These are phyloP conservation scores for Acanthochlamys bracteata DNA, from an alignment of 106 monocot genomes.

Conservation along the genomic window DNA sequence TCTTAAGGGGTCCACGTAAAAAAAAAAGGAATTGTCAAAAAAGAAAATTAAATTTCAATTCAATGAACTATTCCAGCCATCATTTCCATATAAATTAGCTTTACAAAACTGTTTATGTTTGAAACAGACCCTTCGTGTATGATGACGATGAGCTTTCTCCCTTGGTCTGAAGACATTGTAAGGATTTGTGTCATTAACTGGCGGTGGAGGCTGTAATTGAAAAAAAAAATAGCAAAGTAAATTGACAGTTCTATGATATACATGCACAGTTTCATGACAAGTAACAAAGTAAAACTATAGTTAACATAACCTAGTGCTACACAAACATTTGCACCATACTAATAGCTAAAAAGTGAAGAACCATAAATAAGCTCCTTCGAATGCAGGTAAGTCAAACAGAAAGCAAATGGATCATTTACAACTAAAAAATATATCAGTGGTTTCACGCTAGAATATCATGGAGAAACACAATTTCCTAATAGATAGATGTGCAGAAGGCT, in stretches of 20 bases:
- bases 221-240: neutral
- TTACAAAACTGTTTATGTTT: neutral
- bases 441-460: too few relatives aligned
- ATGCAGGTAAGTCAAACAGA: too few relatives aligned
- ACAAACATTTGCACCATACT: too few relatives aligned
- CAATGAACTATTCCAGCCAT: neutral
- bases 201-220: slow-evolving; percentile 90
- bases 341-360: too few relatives aligned
- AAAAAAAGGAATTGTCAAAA: neutral
- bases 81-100: too few relatives aligned
- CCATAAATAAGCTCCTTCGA: too few relatives aligned
- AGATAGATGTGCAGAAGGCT: too few relatives aligned
- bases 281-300: too few relatives aligned
- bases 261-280: neutral
- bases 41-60: neutral
- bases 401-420: too few relatives aligned
- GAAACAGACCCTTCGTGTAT: slow-evolving; percentile 85
- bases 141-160: slow-evolving; percentile 87
- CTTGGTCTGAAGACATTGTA: slow-evolving; percentile 99
- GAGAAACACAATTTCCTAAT: too few relatives aligned
- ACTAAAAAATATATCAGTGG: too few relatives aligned
- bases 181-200: slow-evolving; percentile 96
- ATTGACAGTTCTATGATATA: neutral
- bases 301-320: too few relatives aligned
- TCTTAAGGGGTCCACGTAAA: slow-evolving; percentile 33